Evolutionary conservation across 2,329 filamentous ascomycete genomes (phyloP).

Genomic region (Hypoxylon sp.): DNA sequence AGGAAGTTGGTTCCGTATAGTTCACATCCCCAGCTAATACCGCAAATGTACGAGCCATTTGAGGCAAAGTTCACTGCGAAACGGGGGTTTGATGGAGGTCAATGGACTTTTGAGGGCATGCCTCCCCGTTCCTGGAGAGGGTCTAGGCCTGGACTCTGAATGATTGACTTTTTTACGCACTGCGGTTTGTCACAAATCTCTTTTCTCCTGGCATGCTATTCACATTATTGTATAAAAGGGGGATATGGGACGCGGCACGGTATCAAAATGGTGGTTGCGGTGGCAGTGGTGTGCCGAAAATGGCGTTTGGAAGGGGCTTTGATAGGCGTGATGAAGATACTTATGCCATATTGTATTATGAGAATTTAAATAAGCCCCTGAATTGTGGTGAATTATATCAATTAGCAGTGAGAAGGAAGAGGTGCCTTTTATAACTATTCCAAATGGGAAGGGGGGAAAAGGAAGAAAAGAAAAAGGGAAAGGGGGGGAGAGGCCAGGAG

Average conservation of each 20-base stretch:
- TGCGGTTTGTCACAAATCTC: constrained; percentile 9
- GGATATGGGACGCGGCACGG: constrained; percentile 6
- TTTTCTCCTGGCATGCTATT: constrained; percentile 19
- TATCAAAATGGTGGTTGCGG: background rate
- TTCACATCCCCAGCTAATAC: constrained; percentile 57
- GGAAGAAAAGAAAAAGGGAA: background rate
- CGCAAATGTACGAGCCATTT: constrained; percentile 57
- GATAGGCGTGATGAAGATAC: constrained; percentile 5
- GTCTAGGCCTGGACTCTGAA: background rate
- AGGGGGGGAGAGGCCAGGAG: no score
- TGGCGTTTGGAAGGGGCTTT: constrained; percentile 20
- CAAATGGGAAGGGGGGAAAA: background rate
- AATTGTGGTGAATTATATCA: background rate
- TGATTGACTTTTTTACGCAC: constrained; percentile 1
- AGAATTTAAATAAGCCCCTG: background rate
- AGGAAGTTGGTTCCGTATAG: constrained; percentile 57
- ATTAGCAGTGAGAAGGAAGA: background rate
- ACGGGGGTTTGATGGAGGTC: constrained; percentile 23
- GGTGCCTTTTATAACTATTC: background rate
- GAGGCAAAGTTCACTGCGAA: constrained; percentile 56
- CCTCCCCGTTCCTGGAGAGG: constrained; percentile 19
- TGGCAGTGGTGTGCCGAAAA: constrained; percentile 24
- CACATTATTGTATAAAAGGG: constrained; percentile 21
- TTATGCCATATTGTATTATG: constrained; percentile 9
- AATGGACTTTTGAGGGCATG: constrained; percentile 51